phyloP scores from a whole-genome alignment of 2,329 filamentous ascomycete genomes.

The Pyrenophora seminiperda region DNA sequence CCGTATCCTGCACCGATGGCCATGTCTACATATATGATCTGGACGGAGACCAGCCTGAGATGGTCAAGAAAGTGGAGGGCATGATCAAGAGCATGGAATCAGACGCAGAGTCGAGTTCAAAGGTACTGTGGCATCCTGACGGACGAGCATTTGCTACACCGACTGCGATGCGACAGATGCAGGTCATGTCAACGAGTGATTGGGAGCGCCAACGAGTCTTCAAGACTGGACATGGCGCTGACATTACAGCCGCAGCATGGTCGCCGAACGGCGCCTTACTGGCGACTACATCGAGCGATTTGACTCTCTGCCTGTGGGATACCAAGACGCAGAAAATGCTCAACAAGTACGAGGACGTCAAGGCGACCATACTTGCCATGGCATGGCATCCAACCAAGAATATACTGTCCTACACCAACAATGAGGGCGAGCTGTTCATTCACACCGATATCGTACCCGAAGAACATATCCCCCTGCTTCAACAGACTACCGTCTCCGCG shows the following conservation, averaged over 20 bases:
- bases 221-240: constrained; percentile 75
- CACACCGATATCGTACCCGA: constrained; percentile 68
- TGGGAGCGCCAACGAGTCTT: constrained; percentile 88
- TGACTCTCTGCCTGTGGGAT: constrained; percentile 82
- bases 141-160: constrained; percentile 87
- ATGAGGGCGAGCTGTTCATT: constrained; percentile 91
- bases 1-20: constrained; percentile 87
- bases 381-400: constrained; percentile 92
- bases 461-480: constrained; percentile 56
- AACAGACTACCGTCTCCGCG: constrained; percentile 69
- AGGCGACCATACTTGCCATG: constrained; percentile 79
- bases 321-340: constrained; percentile 83
- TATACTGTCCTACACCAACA: constrained; percentile 86
- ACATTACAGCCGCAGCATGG: constrained; percentile 88
- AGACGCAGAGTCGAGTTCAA: constrained; percentile 75
- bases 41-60: constrained; percentile 74
- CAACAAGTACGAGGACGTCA: constrained; percentile 72
- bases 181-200: constrained; percentile 84
- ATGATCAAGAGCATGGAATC: constrained; percentile 79
- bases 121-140: constrained; percentile 89
- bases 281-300: constrained; percentile 63
- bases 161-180: constrained; percentile 76
- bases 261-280: constrained; percentile 92
- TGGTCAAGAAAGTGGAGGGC: constrained; percentile 83
- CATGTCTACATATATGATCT: constrained; percentile 89